phyloP scores from a whole-genome alignment of 495 filamentous ascomycete species.

The Durotheca rogersii region DNA sequence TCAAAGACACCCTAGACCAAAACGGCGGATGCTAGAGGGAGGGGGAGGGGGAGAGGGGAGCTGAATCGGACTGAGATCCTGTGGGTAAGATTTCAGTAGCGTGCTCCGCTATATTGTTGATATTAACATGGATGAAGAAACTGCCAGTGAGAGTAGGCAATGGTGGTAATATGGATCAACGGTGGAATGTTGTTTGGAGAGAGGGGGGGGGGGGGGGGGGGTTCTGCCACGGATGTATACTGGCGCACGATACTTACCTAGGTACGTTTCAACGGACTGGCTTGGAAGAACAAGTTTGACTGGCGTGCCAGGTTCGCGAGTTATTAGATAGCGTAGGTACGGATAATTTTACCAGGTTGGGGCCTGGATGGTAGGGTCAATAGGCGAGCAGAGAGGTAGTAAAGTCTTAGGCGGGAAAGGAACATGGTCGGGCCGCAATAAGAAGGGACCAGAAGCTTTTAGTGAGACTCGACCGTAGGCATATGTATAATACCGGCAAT shows the following conservation, averaged over 20 bases:
- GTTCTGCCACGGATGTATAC: constrained; percentile 20
- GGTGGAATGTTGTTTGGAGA: constrained; percentile 16
- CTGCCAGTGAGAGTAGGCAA: constrained; percentile 9
- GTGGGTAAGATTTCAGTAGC: constrained; percentile 19
- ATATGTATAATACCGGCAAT: too few species aligned
- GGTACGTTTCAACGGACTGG: too few species aligned
- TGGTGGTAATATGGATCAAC: constrained; percentile 22
- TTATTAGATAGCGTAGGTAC: constrained; percentile 9
- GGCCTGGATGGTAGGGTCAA: not conserved
- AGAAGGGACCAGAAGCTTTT: not conserved
- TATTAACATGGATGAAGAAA: constrained; percentile 30
- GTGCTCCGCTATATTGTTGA: constrained; percentile 27
- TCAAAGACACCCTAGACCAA: constrained; percentile 7
- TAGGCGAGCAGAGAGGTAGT: not conserved
- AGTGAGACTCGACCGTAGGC: not conserved
- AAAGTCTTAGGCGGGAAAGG: not conserved
- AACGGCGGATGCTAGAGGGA: constrained; percentile 7
- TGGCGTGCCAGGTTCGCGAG: constrained; percentile 19
- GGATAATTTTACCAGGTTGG: constrained; percentile 4
- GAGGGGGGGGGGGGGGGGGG: too few species aligned
- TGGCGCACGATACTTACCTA: too few species aligned
- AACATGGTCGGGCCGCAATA: constrained; percentile 26
- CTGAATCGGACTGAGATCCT: constrained; percentile 25
- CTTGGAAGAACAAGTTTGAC: too few species aligned
- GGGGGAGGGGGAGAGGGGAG: constrained; percentile 5